Evolutionary conservation across 2,329 filamentous ascomycete species (phyloP).

Genomic region (Aspergillus calidoustus): DNA sequence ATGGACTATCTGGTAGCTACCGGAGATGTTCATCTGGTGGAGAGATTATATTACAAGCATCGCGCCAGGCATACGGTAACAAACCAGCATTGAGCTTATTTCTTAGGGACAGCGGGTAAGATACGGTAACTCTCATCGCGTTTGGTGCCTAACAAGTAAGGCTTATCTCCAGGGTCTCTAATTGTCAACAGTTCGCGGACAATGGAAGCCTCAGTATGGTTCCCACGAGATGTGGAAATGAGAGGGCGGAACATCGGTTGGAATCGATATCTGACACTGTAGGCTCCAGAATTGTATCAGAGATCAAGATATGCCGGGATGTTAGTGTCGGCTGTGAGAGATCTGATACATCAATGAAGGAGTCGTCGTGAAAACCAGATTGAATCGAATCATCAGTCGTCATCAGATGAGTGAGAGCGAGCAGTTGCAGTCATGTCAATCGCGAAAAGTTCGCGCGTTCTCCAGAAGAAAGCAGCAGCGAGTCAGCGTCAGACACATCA

Average conservation of each 20-base stretch:
- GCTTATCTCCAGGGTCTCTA: neutral
- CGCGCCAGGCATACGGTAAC: neutral
- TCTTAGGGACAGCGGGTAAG: slow-evolving; percentile 1
- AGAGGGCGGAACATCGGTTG: neutral
- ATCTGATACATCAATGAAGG: slow-evolving; percentile 13
- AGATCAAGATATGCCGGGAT: neutral
- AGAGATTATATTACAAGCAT: slow-evolving; percentile 5
- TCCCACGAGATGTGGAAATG: neutral
- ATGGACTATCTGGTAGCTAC: neutral
- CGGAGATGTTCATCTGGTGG: neutral
- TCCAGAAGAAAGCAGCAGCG: slow-evolving; percentile 21
- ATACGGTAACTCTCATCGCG: slow-evolving; percentile 20
- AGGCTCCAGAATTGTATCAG: neutral
- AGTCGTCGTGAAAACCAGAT: neutral
- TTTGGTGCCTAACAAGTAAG: neutral
- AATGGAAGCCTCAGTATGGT: neutral
- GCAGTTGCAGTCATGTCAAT: neutral
- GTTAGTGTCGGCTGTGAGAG: neutral
- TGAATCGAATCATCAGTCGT: neutral
- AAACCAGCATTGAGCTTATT: neutral
- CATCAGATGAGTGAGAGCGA: neutral
- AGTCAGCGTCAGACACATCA: slow-evolving; percentile 30
- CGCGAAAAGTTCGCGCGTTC: neutral
- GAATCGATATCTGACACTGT: neutral
- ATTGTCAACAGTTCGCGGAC: neutral